Evolutionary conservation across 768 basidiomycete species (phyloP), one percentile per base, ranked within the genome.

Genomic region (Inosperma sp.): DNA sequence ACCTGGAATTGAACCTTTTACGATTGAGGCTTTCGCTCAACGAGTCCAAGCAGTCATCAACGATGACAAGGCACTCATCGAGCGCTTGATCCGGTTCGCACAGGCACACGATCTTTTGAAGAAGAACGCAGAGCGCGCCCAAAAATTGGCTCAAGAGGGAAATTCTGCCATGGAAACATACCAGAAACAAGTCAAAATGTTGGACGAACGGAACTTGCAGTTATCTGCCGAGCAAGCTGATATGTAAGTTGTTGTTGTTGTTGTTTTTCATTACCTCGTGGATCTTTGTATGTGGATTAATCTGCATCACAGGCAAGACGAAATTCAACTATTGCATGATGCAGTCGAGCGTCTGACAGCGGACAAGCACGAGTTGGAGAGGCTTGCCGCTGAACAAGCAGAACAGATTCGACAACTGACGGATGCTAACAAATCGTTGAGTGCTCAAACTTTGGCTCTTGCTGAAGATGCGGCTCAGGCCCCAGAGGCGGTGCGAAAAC

Each of bases 21-120:
- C 81, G 8, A 65, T 93, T 37, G 89, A 90, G 44, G 84, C 81
- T 16, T 92, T 95, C 59, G 81, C 81, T 10, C 67, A 76, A 17
- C 79, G 93, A 5, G 85, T 96, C 37, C 84, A 87, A 59, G 84
- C 88, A 3, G 74, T 96, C 50, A 75, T 96, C 46, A 74, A 78
- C 27, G 95, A 96, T 65, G 91, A 94, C 59, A 80, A 83, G 21
- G 76, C 86, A 16, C 68, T 97, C 53, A 90, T 93, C 54, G 88
- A 92, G 66, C 79, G 93, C 26, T 70, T 93, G 31, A 72, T 91
- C 44, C 81, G 90, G 21, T 88, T 92, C 58, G 93, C 89, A 2
- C 85, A 90, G 66, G 89, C 92, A 43, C 87, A 94, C 52, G 93
- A 95, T 57, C 62, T 94, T 56, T 76, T 95, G 54, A 95, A 93